phyloP scores from a whole-genome alignment of 768 basidiomycete species.

The Cystobasidiopsis lactophilus region DNA sequence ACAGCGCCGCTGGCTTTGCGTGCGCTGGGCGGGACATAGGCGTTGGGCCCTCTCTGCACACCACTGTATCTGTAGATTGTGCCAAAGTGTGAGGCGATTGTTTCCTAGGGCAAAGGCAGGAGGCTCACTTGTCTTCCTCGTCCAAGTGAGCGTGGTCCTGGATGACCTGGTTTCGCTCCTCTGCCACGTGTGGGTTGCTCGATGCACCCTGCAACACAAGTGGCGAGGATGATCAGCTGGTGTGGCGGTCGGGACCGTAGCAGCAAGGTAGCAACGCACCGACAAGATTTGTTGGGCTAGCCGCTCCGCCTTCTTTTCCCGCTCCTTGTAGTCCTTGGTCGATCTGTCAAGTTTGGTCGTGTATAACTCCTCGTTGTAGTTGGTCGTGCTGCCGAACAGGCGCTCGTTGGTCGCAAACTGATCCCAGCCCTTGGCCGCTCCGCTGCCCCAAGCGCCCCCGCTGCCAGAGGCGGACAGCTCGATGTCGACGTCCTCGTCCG shows the following conservation, averaged over 20 bases:
- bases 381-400: conserved; percentile 72
- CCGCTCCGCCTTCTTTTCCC: conserved; percentile 62
- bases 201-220: conserved; percentile 31
- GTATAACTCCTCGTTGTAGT: conserved; percentile 81
- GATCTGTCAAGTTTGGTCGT: conserved; percentile 77
- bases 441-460: neutral
- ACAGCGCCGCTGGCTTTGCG: conserved; percentile 29
- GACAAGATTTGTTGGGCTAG: conserved; percentile 79
- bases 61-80: conserved; percentile 51
- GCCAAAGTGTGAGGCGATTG: conserved; percentile 17
- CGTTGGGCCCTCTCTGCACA: conserved; percentile 64
- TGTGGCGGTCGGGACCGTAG: conserved; percentile 2
- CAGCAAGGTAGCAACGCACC: too few species aligned
- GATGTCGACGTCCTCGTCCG: neutral
- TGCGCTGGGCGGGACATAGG: conserved; percentile 86
- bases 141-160: conserved; percentile 53
- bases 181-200: conserved; percentile 65
- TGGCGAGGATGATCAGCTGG: neutral
- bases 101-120: conserved; percentile 4
- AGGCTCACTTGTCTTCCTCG: conserved; percentile 85
- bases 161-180: conserved; percentile 44
- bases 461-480: neutral
- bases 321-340: conserved; percentile 66
- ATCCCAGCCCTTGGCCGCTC: conserved; percentile 39
- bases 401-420: conserved; percentile 85